Evolutionary conservation across 257 asterid species (phyloP), one percentile per base, ranked within the genome.

Genomic region (Fraxinus cuspidata): DNA sequence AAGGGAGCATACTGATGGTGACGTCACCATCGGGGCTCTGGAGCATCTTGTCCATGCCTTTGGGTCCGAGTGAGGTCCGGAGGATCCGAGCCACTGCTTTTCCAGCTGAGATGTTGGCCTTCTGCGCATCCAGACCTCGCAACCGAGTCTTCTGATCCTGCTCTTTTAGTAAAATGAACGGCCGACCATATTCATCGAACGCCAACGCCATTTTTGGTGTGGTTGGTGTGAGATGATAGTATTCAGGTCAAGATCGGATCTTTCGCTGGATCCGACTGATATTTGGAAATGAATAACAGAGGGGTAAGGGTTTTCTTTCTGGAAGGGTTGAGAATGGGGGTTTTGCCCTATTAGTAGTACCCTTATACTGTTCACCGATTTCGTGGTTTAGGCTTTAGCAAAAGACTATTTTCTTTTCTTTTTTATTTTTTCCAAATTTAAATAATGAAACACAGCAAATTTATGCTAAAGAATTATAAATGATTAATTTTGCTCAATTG

Each of bases 1-100:
- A 63, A 34, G 28, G 10, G 51, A 19, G 42, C 88, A 74, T 86
- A 95, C 99, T 88, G 83, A 95, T 95, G 51, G 97, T 93, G 76
- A 95, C 89, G 47, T 95, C 99, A 76, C 99, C 99, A 81, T 95
- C 99, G 40, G 99, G 98, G 87, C 98, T 87, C 86, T 95, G 99
- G 29, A 95, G 96, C 84, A 95, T 95, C 86, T 95, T 95, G 79
- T 95, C 99, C 99, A 95, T 93, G 87, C 99, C 99, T 81, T 92
- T 95, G 28, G 99, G 98, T 3, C 99, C 99, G 6, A 95, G 84
- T 0, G 99, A 95, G 40, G 96, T 88, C 2, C 96, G 94, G 29
- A 95, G 96, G 68, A 95, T 95, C 78, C 99, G 90, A 78, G 98
- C 96, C 78, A 95, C 94, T 32, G 99, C 97, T 82, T 91, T 92